Evolutionary conservation across 73 alveolate species (phyloP).

Genomic region (Paramecium caudatum): DNA sequence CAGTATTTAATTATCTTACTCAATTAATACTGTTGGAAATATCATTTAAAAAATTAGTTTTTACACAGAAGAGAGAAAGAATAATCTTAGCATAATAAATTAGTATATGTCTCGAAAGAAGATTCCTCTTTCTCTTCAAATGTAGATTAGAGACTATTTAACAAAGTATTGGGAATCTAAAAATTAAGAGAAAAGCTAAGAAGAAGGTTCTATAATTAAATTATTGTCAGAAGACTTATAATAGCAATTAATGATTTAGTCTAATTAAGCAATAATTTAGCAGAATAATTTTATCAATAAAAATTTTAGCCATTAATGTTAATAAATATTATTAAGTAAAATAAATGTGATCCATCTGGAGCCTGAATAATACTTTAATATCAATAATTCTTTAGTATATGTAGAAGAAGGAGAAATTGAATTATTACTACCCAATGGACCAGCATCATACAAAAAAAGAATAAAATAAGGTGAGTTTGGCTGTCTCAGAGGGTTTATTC

Average conservation of each 20-base stretch:
- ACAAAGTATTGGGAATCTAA: constrained; percentile 77
- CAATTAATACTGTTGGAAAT: constrained; percentile 82
- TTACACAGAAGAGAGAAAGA: constrained; percentile 72
- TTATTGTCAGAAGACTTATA: constrained; percentile 23
- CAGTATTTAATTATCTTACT: constrained; percentile 86
- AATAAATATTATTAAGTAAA: constrained; percentile 12
- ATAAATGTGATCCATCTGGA: background rate
- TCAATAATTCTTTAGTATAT: background rate
- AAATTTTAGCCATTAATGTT: constrained; percentile 15
- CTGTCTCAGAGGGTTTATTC: background rate
- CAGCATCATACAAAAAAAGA: background rate
- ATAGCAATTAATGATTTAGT: constrained; percentile 39
- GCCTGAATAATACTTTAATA: constrained; percentile 59
- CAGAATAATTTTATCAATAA: background rate
- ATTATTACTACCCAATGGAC: constrained; percentile 22
- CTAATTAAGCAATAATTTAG: constrained; percentile 43
- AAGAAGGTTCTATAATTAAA: constrained; percentile 11
- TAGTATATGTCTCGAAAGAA: constrained; percentile 67
- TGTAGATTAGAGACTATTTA: constrained; percentile 77
- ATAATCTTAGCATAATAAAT: constrained; percentile 77
- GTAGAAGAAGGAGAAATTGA: constrained; percentile 67
- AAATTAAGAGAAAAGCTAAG: background rate
- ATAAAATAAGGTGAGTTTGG: background rate
- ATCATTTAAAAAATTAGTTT: constrained; percentile 73
- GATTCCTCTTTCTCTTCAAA: constrained; percentile 75